These are phyloP conservation scores for Globisporangium canariense DNA, from an alignment of 352 stramenopile genomes.

Conservation along the genomic window DNA sequence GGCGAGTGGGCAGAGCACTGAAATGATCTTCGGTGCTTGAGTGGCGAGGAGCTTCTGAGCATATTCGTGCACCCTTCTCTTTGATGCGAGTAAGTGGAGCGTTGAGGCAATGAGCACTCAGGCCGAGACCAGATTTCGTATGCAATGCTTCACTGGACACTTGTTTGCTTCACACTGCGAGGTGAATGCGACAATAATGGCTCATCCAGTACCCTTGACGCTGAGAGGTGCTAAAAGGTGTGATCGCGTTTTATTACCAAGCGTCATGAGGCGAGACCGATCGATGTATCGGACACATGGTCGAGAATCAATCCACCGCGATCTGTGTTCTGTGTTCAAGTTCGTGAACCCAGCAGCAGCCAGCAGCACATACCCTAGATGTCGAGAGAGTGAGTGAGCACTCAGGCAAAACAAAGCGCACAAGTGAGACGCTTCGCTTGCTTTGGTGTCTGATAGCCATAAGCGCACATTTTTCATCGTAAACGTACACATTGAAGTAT, in stretches of 20 bases:
- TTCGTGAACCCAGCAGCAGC: background rate
- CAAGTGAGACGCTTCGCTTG: too few relatives aligned
- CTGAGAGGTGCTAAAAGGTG: background rate
- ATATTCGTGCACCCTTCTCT: background rate
- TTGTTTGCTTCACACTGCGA: too few relatives aligned
- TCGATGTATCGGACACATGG: background rate
- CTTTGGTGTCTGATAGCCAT: too few relatives aligned
- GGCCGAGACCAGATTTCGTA: background rate
- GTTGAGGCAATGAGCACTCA: background rate
- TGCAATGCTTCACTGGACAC: background rate
- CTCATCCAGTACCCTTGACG: background rate
- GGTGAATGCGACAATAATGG: background rate
- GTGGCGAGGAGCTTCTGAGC: background rate
- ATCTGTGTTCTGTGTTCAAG: conserved; percentile 9
- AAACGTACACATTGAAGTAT: too few relatives aligned
- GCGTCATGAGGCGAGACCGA: background rate
- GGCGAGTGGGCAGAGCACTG: conserved; percentile 1
- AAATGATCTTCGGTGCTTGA: conserved; percentile 1
- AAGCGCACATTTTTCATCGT: too few relatives aligned
- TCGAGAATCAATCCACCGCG: background rate
- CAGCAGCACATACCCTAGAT: too few relatives aligned
- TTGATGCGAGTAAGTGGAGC: background rate
- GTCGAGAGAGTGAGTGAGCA: background rate
- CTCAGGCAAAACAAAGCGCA: background rate
- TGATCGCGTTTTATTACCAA: background rate